phyloP scores from a whole-genome alignment of 1,284 basidiomycete genomes.

The Naganishia sp. region DNA sequence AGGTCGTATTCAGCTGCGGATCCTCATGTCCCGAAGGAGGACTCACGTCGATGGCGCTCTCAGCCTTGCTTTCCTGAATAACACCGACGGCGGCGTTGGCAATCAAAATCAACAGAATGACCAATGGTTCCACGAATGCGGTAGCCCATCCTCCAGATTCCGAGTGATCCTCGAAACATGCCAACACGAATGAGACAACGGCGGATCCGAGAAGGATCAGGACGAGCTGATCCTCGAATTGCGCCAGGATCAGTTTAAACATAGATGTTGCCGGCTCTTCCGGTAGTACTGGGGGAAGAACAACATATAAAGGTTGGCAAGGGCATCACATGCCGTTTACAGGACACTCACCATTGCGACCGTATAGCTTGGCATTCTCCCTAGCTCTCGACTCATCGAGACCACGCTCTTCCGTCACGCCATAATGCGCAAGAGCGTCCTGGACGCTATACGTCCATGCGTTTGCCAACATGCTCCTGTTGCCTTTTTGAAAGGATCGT shows the following conservation, averaged over 20 bases:
- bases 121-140: slow-evolving; percentile 88
- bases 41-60: slow-evolving; percentile 90
- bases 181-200: slow-evolving; percentile 83
- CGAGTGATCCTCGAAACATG: slow-evolving; percentile 72
- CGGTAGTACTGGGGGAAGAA: slow-evolving; percentile 66
- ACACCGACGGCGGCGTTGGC: slow-evolving; percentile 94
- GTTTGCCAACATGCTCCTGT: slow-evolving; percentile 45
- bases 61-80: slow-evolving; percentile 90
- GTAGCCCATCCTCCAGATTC: slow-evolving; percentile 62
- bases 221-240: slow-evolving; percentile 96
- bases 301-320: slow-evolving; percentile 20
- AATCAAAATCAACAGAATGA: slow-evolving; percentile 88
- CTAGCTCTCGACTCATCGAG: slow-evolving; percentile 54
- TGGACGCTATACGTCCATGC: slow-evolving; percentile 52
- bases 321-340: not conserved
- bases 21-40: not conserved
- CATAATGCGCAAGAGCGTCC: slow-evolving; percentile 50
- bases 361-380: slow-evolving; percentile 75
- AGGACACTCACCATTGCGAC: slow-evolving; percentile 70
- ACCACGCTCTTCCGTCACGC: slow-evolving; percentile 44
- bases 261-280: slow-evolving; percentile 87
- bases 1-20: not conserved
- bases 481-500: not conserved
- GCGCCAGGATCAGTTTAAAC: slow-evolving; percentile 90
- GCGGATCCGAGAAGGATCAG: slow-evolving; percentile 90